These are phyloP conservation scores for Cutaneotrichosporon sp. DNA, from an alignment of 1,284 basidiomycete genomes.

Conservation along the genomic window DNA sequence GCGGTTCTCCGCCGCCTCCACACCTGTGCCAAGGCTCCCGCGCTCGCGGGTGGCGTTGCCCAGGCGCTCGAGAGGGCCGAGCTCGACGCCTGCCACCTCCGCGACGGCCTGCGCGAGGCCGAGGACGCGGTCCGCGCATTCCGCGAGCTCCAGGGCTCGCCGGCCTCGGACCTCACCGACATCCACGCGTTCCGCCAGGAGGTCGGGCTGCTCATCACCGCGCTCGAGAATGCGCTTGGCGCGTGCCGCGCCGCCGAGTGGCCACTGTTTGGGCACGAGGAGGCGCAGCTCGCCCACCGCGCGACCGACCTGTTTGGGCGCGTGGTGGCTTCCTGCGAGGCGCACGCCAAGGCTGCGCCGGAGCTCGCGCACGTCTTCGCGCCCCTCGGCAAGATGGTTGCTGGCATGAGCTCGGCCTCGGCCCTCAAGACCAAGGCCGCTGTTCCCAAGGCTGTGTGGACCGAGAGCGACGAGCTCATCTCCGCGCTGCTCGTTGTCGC, in stretches of 20 bases:
- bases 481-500: conserved; percentile 65
- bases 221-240: conserved; percentile 27
- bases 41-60: conserved; percentile 30
- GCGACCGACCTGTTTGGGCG: conserved; percentile 15
- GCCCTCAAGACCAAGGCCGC: conserved; percentile 4
- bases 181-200: conserved; percentile 37
- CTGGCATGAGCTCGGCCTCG: conserved; percentile 12
- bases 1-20: conserved; percentile 22
- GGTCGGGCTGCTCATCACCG: conserved; percentile 24
- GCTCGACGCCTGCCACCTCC: conserved; percentile 25
- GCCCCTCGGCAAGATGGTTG: conserved; percentile 60
- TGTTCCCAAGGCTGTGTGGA: conserved; percentile 31
- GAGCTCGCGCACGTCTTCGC: conserved; percentile 58
- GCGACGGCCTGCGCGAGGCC: conserved; percentile 36
- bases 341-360: conserved; percentile 39
- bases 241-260: conserved; percentile 26
- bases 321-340: conserved; percentile 5
- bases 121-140: conserved; percentile 39
- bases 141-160: conserved; percentile 38
- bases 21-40: conserved; percentile 25
- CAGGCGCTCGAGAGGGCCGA: conserved; percentile 27
- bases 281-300: conserved; percentile 23
- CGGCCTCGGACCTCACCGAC: conserved; percentile 29
- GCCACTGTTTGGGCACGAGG: conserved; percentile 33
- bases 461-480: conserved; percentile 57